Evolutionary conservation across 2,329 filamentous ascomycete genomes (phyloP), one percentile per base, ranked within the genome.

Genomic region (Stenocarpella maydis): DNA sequence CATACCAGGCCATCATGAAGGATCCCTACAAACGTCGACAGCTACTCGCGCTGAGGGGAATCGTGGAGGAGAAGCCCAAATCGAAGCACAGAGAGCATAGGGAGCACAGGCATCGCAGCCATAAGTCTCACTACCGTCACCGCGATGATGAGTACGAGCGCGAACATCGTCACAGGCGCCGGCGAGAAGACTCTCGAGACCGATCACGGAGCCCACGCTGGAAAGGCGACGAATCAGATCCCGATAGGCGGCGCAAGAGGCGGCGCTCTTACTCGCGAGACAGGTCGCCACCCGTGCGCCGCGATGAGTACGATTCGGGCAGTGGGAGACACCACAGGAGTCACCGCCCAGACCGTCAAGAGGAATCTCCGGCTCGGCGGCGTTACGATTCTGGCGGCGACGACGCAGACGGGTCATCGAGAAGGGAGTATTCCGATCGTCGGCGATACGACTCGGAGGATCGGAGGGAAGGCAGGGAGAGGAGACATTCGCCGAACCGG

Each of bases 1-100:
- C 92, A 1, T 93, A 94, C 77, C 90, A 92, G 74, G 87, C 90
- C 10, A 91, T 94, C 88, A 94, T 93, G 88, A 93, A 90, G 74
- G 91, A 94, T 75, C 91, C 91, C 0, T 85, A 88, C 72, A 90
- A 87, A 81, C 85, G 91, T 72, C 84, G 87, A 70, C 88, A 92
- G 76, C 78, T 97, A 39, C 84, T 96, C 31, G 86, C 87, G 0
- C 85, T 87, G 12, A 89, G 90, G 80, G 88, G 88, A 0, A 84
- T 88, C 53, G 83, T 80, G 0, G 85, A 86, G 17, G 82, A 84
- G 5, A 81, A 78, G 61, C 67, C 77, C 7, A 78, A 79, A 68
- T 74, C 78, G 0, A 80, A 78, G 55, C 58, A 61, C 41, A 47
- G 58, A 43, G 74, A 74, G 39, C 80, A 76, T 69, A 81, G 81